Evolutionary conservation across 805 yeast genomes (phyloP).

Genomic region (Candida montana): DNA sequence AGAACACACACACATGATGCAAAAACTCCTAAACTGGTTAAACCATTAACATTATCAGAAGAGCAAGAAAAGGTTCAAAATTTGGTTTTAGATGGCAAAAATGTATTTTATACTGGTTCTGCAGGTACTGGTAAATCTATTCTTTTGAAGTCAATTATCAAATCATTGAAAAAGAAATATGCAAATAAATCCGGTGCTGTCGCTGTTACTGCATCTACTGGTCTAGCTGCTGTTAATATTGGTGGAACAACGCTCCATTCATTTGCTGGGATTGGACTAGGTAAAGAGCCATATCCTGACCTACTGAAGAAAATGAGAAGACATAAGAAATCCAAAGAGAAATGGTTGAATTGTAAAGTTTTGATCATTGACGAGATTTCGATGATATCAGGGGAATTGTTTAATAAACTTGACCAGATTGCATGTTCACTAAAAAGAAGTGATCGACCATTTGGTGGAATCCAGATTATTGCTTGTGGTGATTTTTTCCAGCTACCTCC

Average conservation of each 20-base stretch:
- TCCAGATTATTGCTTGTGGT: conserved; percentile 71
- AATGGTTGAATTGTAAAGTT: conserved; percentile 56
- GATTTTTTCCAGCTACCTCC: conserved; percentile 85
- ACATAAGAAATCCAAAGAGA: conserved; percentile 40
- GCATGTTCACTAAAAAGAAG: conserved; percentile 46
- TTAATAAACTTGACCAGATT: conserved; percentile 58
- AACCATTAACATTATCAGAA: conserved; percentile 36
- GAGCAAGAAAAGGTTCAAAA: conserved; percentile 67
- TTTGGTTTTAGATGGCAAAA: conserved; percentile 57
- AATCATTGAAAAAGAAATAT: conserved; percentile 41
- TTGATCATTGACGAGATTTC: conserved; percentile 74
- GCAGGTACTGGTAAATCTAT: conserved; percentile 99
- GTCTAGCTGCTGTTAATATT: conserved; percentile 76
- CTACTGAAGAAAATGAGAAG: conserved; percentile 49
- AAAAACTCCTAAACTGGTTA: conserved; percentile 18
- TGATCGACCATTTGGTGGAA: conserved; percentile 68
- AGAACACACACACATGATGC: conserved; percentile 5
- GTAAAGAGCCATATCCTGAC: conserved; percentile 43
- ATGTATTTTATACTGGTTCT: conserved; percentile 90
- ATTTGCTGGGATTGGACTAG: conserved; percentile 74
- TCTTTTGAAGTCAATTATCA: conserved; percentile 60
- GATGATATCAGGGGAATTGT: conserved; percentile 67
- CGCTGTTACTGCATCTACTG: conserved; percentile 81
- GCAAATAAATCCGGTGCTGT: conserved; percentile 43
- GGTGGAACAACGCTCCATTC: conserved; percentile 78